Percentiles rank a stretch among this genome's conserved stretches.
Conservation (phyloP, 805 yeast genomes). For the Saccharomycopsis synnaedendra region DNA sequence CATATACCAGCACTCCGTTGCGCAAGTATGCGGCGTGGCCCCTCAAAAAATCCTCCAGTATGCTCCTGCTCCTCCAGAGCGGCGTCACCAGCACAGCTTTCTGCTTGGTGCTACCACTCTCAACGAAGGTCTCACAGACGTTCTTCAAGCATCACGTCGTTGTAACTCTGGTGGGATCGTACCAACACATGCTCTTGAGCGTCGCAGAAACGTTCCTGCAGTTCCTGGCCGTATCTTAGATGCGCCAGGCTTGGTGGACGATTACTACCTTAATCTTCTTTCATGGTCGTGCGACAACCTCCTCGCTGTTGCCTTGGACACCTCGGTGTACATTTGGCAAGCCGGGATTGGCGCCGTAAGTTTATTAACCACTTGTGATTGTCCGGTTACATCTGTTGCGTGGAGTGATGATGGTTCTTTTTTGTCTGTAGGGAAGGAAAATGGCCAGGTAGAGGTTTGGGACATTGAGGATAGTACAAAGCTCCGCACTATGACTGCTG, state of each 20-base stretch:
- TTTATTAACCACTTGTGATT: constrained; percentile 47
- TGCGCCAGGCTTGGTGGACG: constrained; percentile 92
- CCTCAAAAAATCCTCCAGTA: constrained; percentile 76
- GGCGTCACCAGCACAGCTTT: constrained; percentile 24
- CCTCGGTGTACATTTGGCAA: constrained; percentile 83
- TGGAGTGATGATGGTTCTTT: constrained; percentile 92
- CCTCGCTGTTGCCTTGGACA: constrained; percentile 81
- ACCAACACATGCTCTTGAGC: constrained; percentile 22
- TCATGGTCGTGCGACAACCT: constrained; percentile 81
- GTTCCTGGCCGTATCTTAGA: constrained; percentile 90
- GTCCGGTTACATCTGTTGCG: constrained; percentile 54
- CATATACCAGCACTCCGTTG: constrained; percentile 69
- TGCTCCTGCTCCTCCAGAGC: constrained; percentile 75
- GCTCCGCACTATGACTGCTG: constrained; percentile 65
- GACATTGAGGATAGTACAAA: constrained; percentile 71
- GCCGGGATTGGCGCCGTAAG: constrained; percentile 75
- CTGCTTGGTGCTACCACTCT: constrained; percentile 22
- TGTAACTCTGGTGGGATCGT: constrained; percentile 20
- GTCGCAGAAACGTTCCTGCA: constrained; percentile 69
- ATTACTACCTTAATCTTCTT: constrained; percentile 76
- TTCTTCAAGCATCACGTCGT: constrained; percentile 16
- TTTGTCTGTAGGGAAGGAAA: constrained; percentile 70
- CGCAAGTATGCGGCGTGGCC: constrained; percentile 87
- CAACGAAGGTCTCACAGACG: constrained; percentile 19
- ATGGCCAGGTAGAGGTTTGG: constrained; percentile 87